Evolutionary conservation across 1,284 basidiomycete genomes (phyloP).

Genomic region (Irpex sp.): DNA sequence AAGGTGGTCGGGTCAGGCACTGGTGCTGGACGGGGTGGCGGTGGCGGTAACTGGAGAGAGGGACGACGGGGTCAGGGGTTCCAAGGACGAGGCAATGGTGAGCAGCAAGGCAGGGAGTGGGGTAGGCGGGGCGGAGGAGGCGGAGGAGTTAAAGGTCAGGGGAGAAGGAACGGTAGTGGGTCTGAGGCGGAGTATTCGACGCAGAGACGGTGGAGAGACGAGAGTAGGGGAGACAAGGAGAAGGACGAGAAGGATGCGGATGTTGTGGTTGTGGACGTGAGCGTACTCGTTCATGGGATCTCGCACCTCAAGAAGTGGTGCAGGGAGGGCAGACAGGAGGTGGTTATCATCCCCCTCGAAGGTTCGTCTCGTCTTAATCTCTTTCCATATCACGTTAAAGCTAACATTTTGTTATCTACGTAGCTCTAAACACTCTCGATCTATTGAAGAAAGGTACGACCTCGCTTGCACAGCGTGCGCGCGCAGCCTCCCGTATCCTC

Average conservation of each 20-base stretch:
- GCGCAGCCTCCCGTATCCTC: conserved; percentile 76
- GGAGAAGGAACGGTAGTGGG: background rate
- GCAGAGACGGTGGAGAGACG: conserved; percentile 16
- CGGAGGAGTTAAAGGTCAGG: conserved; percentile 27
- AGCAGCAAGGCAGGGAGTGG: background rate
- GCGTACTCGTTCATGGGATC: conserved; percentile 81
- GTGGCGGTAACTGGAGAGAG: conserved; percentile 58
- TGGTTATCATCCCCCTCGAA: conserved; percentile 84
- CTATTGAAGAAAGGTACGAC: conserved; percentile 88
- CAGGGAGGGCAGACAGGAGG: conserved; percentile 62
- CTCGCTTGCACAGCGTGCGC: conserved; percentile 74
- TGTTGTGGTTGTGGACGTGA: conserved; percentile 80
- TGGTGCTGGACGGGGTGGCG: background rate
- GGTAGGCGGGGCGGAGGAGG: conserved; percentile 11
- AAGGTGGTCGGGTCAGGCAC: conserved; percentile 41
- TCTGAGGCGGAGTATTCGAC: conserved; percentile 1
- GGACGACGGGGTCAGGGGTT: conserved; percentile 16
- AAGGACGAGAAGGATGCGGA: conserved; percentile 59
- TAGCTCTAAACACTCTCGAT: conserved; percentile 90
- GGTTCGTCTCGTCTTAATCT: conserved; percentile 39
- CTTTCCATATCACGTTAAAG: background rate
- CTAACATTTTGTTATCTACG: background rate
- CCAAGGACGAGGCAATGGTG: background rate
- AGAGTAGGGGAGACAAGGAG: conserved; percentile 19
- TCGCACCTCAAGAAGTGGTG: conserved; percentile 82